A percentile compares a stretch with the other conserved stretches of the same genome.
Conservation (phyloP, 257 asterid species). For the Striga asiatica region DNA sequence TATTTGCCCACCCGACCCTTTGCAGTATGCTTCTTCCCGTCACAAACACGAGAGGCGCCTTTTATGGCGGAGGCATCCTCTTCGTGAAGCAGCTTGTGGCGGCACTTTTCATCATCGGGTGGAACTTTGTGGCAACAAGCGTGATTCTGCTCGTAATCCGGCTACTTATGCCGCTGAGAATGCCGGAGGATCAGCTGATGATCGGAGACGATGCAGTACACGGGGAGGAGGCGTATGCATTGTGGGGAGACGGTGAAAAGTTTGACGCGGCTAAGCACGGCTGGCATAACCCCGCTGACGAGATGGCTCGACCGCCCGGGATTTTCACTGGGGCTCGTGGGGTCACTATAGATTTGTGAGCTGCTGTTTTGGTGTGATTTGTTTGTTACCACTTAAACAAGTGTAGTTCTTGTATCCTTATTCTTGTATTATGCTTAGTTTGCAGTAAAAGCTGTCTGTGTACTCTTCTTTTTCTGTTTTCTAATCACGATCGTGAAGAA, state of each 20-base stretch:
- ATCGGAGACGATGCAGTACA: conserved; percentile 92
- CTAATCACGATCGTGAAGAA: too few relatives aligned
- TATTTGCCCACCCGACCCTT: conserved; percentile 65
- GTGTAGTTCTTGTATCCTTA: too few relatives aligned
- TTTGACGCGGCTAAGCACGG: conserved; percentile 60
- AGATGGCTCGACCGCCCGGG: conserved; percentile 23
- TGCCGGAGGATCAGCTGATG: conserved; percentile 77
- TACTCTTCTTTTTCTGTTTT: too few relatives aligned
- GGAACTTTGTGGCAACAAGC: conserved; percentile 63
- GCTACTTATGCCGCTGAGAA: conserved; percentile 50
- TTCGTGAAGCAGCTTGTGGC: conserved; percentile 63
- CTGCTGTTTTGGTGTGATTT: too few relatives aligned
- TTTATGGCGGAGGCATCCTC: conserved; percentile 58
- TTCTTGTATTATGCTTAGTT: too few relatives aligned
- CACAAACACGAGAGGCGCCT: conserved; percentile 56
- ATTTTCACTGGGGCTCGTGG: conserved; percentile 54
- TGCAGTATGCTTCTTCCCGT: conserved; percentile 60
- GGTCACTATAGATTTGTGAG: conserved; percentile 46
- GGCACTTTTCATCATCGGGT: conserved; percentile 58
- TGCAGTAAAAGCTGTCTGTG: too few relatives aligned
- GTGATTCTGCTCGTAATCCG: conserved; percentile 47
- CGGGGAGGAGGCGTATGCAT: conserved; percentile 87
- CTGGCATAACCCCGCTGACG: conserved; percentile 37
- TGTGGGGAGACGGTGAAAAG: conserved; percentile 93
- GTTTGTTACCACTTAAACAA: too few relatives aligned